These are phyloP conservation scores for Podila epicladia DNA, from an alignment of 192 early-diverging fungal species.

Conservation along the genomic window DNA sequence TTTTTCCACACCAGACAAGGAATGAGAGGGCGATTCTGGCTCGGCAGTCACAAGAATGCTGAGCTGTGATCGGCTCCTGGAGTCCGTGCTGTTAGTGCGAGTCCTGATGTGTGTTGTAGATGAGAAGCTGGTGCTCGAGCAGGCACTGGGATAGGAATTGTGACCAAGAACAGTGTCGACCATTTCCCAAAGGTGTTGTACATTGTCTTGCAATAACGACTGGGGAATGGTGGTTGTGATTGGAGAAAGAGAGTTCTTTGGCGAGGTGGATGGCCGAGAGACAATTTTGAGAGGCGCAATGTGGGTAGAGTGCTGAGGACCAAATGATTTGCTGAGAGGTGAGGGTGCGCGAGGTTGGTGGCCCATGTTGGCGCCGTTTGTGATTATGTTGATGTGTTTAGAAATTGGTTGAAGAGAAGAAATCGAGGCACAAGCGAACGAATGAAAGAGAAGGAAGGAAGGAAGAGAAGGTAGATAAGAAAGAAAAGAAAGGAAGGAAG, in stretches of 20 bases:
- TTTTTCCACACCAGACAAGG: not conserved
- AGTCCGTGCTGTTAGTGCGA: not conserved
- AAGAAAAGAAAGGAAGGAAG: not conserved
- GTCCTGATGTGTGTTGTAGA: not conserved
- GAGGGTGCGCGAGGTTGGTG: not conserved
- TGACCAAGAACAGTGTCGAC: slow-evolving; percentile 25
- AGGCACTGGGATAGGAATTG: not conserved
- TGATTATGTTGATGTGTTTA: not conserved
- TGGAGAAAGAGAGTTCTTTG: not conserved
- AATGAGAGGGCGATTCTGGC: not conserved
- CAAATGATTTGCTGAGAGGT: not conserved
- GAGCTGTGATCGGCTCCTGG: not conserved
- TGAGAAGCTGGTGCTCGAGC: not conserved
- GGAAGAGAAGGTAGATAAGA: not conserved
- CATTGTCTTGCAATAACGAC: slow-evolving; percentile 23
- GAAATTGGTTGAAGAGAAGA: not conserved
- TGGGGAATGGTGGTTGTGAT: not conserved
- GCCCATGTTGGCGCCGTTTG: not conserved
- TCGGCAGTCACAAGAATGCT: slow-evolving; percentile 2
- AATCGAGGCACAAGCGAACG: not conserved
- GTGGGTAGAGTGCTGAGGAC: not conserved
- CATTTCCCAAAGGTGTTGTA: slow-evolving; percentile 36
- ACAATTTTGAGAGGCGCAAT: slow-evolving; percentile 33
- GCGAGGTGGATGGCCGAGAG: not conserved
- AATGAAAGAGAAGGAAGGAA: not conserved